Evolutionary conservation across 805 yeast species (phyloP), one percentile per base, ranked within the genome.

Genomic region (Candida parachauliodes): DNA sequence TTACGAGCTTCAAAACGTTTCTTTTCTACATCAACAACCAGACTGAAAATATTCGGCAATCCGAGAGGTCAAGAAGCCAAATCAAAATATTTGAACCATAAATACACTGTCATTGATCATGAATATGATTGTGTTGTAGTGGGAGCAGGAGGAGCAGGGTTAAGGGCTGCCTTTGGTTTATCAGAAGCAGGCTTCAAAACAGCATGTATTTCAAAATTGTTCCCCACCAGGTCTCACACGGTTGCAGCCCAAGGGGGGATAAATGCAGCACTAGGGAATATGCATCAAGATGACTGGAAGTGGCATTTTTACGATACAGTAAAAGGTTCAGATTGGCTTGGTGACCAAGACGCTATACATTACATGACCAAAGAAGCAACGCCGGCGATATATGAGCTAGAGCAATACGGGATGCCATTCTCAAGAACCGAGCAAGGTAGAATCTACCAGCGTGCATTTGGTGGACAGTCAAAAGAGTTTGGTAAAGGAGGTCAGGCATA

Each of bases 221-320:
- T 91, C 76, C 98, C 98, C 40, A 91, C 98, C 21, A 84, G 98
- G 70, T 89, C 97, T 14, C 98, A 91, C 63, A 91, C 98, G 15
- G 98, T 91, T 36, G 98, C 98, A 41, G 98, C 98, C 36, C 98
- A 91, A 70, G 98, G 98, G 70, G 98, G 98, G 72, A 93, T 91
- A 68, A 91, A 91, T 58, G 98, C 98, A 50, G 98, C 98, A 21
- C 76, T 91, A 49, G 98, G 98, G 52, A 91, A 91, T 76, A 91
- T 91, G 96, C 98, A 93, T 72, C 75, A 78, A 51, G 98, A 91
- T 66, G 89, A 89, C 72, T 91, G 98, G 98, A 95, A 87, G 67
- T 93, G 98, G 97, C 98, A 91, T 68, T 89, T 91, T 97, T 91
- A 93, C 69, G 98, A 91, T 62, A 91, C 98, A 54, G 98, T 91